These are phyloP conservation scores for Pezicula carpinea DNA, from an alignment of 2,329 filamentous ascomycete genomes.

Conservation along the genomic window DNA sequence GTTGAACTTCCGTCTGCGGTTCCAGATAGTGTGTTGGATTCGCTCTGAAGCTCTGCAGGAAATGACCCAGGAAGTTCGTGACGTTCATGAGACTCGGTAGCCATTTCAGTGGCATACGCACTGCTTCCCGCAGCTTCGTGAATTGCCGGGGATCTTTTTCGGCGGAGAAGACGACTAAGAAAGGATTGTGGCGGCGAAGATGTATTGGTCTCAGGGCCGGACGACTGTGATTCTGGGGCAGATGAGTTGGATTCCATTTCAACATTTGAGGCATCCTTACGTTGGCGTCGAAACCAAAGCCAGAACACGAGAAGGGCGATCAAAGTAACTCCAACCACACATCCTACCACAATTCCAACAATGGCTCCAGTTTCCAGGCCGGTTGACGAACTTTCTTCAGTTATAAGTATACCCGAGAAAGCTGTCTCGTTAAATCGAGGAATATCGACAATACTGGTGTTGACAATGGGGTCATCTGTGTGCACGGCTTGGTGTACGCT, in stretches of 20 bases:
- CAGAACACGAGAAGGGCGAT: conserved; percentile 10
- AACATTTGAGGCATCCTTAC: conserved; percentile 43
- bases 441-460: conserved; percentile 21
- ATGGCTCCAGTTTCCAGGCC: conserved; percentile 18
- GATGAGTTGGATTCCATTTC: conserved; percentile 14
- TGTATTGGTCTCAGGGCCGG: conserved; percentile 10
- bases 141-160: conserved; percentile 42
- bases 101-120: conserved; percentile 39
- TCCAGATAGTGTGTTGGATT: conserved; percentile 16
- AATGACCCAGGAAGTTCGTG: conserved; percentile 22
- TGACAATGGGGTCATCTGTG: conserved; percentile 16
- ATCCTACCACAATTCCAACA: conserved; percentile 20
- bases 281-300: conserved; percentile 10
- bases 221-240: neutral
- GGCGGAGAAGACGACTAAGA: conserved; percentile 36
- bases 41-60: conserved; percentile 24
- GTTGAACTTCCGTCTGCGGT: conserved; percentile 17
- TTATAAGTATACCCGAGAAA: conserved; percentile 22
- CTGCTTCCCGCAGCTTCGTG: conserved; percentile 45
- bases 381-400: conserved; percentile 1
- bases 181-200: conserved; percentile 40
- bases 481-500: conserved; percentile 28
- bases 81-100: conserved; percentile 19
- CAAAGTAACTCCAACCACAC: conserved; percentile 9
- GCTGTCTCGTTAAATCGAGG: conserved; percentile 12